A percentile compares a stretch with the other conserved stretches of the same genome.
These are phyloP conservation scores for Phytopythium litorale DNA, from an alignment of 352 stramenopile genomes.

Conservation along the genomic window DNA sequence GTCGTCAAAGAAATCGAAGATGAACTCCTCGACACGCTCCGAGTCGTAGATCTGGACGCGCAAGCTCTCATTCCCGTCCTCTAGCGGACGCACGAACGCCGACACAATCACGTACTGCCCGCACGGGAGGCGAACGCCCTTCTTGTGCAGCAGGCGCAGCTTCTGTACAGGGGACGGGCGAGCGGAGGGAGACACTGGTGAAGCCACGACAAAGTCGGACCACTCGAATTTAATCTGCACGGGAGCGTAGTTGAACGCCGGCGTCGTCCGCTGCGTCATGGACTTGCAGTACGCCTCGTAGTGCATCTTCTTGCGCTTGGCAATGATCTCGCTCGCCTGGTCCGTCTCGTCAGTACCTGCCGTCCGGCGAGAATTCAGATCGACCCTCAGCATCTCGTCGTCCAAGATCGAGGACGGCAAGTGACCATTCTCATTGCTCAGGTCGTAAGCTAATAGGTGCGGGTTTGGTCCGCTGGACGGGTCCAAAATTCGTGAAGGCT, in stretches of 20 bases:
- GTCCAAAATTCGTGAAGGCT: conserved; percentile 1
- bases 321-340: conserved; percentile 33
- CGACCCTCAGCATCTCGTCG: conserved; percentile 45
- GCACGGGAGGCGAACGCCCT: conserved; percentile 49
- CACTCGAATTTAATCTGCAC: conserved; percentile 69
- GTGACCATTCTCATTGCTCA: conserved; percentile 36
- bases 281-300: conserved; percentile 59
- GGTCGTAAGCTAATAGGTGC: conserved; percentile 53
- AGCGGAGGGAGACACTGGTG: conserved; percentile 21
- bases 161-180: conserved; percentile 35
- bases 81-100: conserved; percentile 59
- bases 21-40: conserved; percentile 69
- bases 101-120: conserved; percentile 64
- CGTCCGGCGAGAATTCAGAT: conserved; percentile 42
- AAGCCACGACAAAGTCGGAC: conserved; percentile 69
- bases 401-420: conserved; percentile 52
- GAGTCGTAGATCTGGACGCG: conserved; percentile 70
- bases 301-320: conserved; percentile 61
- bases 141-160: conserved; percentile 55
- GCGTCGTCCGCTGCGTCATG: conserved; percentile 49
- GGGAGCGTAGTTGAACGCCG: conserved; percentile 63
- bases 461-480: conserved; percentile 18
- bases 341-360: conserved; percentile 35
- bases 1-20: conserved; percentile 72
- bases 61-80: conserved; percentile 71